A percentile compares a stretch with the other conserved stretches of the same genome.
These are phyloP conservation scores for Fragaria vesca DNA, from an alignment of 306 rosid species.

Conservation along the genomic window DNA sequence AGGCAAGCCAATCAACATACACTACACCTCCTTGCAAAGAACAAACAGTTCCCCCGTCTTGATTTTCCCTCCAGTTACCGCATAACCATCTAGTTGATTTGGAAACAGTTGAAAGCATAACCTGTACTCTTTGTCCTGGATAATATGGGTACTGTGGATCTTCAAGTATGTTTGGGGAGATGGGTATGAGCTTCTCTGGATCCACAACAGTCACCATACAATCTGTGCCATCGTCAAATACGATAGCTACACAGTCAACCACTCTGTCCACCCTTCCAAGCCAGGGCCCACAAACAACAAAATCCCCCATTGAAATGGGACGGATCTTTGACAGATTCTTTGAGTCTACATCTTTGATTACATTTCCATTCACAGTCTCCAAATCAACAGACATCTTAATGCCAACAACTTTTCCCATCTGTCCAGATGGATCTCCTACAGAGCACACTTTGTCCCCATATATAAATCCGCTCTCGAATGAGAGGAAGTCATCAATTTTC, in stretches of 20 bases:
- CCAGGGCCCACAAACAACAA: conserved; percentile 80
- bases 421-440: conserved; percentile 70
- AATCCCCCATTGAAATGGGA: conserved; percentile 79
- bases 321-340: conserved; percentile 65
- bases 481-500: conserved; percentile 85
- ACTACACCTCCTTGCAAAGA: conserved; percentile 80
- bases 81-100: conserved; percentile 76
- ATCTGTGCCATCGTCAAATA: conserved; percentile 79
- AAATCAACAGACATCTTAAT: conserved; percentile 74
- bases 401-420: conserved; percentile 79
- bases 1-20: conserved; percentile 72
- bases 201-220: conserved; percentile 55
- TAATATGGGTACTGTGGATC: conserved; percentile 84
- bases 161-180: conserved; percentile 63
- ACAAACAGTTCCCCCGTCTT: conserved; percentile 71
- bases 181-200: conserved; percentile 60
- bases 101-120: conserved; percentile 56
- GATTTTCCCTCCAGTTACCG: conserved; percentile 68
- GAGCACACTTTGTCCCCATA: conserved; percentile 77
- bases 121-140: conserved; percentile 91
- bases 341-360: conserved; percentile 60
- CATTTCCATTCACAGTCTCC: conserved; percentile 61
- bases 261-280: conserved; percentile 79
- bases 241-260: conserved; percentile 59
- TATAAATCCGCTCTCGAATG: conserved; percentile 72